These are phyloP conservation scores for Zygotorulaspora danielsina DNA, from an alignment of 805 yeast species.

Conservation along the genomic window DNA sequence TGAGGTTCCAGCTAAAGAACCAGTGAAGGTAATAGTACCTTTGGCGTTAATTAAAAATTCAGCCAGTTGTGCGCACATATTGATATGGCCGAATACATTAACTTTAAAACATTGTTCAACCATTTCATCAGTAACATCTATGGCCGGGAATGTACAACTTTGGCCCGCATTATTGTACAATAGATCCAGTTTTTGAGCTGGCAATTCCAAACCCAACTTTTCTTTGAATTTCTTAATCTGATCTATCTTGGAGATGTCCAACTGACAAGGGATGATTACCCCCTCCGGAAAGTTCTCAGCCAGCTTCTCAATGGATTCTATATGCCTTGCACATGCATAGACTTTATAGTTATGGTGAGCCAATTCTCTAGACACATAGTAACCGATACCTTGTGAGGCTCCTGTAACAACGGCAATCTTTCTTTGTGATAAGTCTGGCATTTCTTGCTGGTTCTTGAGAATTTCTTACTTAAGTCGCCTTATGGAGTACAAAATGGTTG, in stretches of 20 bases:
- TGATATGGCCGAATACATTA: conserved; percentile 66
- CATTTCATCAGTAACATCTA: conserved; percentile 57
- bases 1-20: conserved; percentile 60
- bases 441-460: too few relatives aligned
- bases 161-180: conserved; percentile 76
- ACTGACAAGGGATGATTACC: conserved; percentile 43
- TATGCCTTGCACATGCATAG: conserved; percentile 70
- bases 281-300: conserved; percentile 30
- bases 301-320: conserved; percentile 51
- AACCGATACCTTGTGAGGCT: conserved; percentile 59
- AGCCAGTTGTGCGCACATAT: conserved; percentile 55
- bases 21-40: conserved; percentile 71
- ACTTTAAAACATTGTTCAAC: conserved; percentile 53
- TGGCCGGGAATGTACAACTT: conserved; percentile 66
- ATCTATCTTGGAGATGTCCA: conserved; percentile 56
- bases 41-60: conserved; percentile 56
- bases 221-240: conserved; percentile 45
- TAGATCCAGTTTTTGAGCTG: conserved; percentile 51
- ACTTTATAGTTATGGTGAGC: conserved; percentile 53
- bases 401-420: conserved; percentile 56
- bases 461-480: too few relatives aligned
- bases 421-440: conserved; percentile 1
- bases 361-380: conserved; percentile 43
- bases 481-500: too few relatives aligned
- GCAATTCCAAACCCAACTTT: conserved; percentile 38